A percentile compares a stretch with the other conserved stretches of the same genome.
Conservation (phyloP, 352 stramenopile species). For the Globisporangium sylvaticum region DNA sequence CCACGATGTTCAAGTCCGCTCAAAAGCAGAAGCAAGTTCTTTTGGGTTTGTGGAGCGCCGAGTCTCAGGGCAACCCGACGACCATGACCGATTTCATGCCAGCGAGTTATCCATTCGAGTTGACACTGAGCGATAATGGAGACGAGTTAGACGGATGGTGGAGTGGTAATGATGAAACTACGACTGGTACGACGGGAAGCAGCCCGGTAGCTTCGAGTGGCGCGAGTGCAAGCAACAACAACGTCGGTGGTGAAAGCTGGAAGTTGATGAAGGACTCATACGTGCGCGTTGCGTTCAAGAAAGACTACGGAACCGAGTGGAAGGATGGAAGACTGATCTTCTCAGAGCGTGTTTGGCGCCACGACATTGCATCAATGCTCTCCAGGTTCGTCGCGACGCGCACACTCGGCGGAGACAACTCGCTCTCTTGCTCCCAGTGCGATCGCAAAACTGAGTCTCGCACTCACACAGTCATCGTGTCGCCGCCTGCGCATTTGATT, state of each 20-base stretch:
- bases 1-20: slow-evolving; percentile 38
- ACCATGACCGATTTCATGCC: slow-evolving; percentile 63
- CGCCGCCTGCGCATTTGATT: slow-evolving; percentile 80
- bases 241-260: slow-evolving; percentile 37
- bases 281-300: slow-evolving; percentile 86
- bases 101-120: slow-evolving; percentile 65
- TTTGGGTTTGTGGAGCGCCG: slow-evolving; percentile 61
- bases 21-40: slow-evolving; percentile 31
- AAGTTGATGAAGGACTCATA: slow-evolving; percentile 82
- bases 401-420: slow-evolving; percentile 78
- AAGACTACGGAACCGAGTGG: slow-evolving; percentile 88
- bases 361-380: slow-evolving; percentile 82
- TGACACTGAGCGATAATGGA: slow-evolving; percentile 41
- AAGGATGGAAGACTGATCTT: slow-evolving; percentile 69
- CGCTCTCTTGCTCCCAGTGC: slow-evolving; percentile 67
- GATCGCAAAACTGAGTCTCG: slow-evolving; percentile 76
- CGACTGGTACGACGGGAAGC: slow-evolving; percentile 7
- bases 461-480: slow-evolving; percentile 75
- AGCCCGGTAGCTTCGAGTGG: not conserved
- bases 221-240: not conserved
- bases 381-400: slow-evolving; percentile 74
- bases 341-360: slow-evolving; percentile 80
- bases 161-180: slow-evolving; percentile 46
- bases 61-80: slow-evolving; percentile 32
- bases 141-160: slow-evolving; percentile 77